phyloP scores from a whole-genome alignment of 768 basidiomycete species.

The Leccinum barrowsii region DNA sequence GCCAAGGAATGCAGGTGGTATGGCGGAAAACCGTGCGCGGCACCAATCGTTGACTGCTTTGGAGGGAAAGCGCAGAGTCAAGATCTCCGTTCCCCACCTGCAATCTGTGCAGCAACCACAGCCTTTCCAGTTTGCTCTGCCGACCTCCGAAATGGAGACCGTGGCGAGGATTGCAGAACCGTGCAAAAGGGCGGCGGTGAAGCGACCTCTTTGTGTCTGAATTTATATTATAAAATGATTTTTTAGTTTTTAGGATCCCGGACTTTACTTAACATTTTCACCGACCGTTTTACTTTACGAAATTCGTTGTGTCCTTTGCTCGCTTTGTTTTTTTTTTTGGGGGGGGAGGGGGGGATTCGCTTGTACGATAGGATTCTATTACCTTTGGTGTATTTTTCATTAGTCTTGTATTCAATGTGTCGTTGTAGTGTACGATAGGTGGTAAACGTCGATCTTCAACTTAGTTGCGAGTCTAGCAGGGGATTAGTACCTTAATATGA shows the following conservation, averaged over 20 bases:
- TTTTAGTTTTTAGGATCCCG: background rate
- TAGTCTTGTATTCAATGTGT: background rate
- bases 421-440: background rate
- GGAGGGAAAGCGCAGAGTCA: conserved; percentile 19
- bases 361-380: background rate
- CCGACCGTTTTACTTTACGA: background rate
- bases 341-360: background rate
- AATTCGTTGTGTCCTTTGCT: background rate
- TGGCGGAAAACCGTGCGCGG: conserved; percentile 14
- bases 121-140: background rate
- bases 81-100: conserved; percentile 17
- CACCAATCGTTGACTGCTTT: conserved; percentile 23
- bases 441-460: background rate
- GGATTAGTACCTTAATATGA: background rate
- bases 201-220: conserved; percentile 19
- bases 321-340: background rate
- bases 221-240: background rate
- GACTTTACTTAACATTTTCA: background rate
- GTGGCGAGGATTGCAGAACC: conserved; percentile 2
- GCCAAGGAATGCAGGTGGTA: background rate
- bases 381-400: background rate
- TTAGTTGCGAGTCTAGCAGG: background rate
- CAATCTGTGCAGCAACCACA: background rate
- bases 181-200: conserved; percentile 9
- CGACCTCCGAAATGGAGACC: background rate